Percentiles rank a stretch among this genome's conserved stretches.
These are phyloP conservation scores for Buddleja alternifolia DNA, from an alignment of 257 asterid genomes.

Conservation along the genomic window DNA sequence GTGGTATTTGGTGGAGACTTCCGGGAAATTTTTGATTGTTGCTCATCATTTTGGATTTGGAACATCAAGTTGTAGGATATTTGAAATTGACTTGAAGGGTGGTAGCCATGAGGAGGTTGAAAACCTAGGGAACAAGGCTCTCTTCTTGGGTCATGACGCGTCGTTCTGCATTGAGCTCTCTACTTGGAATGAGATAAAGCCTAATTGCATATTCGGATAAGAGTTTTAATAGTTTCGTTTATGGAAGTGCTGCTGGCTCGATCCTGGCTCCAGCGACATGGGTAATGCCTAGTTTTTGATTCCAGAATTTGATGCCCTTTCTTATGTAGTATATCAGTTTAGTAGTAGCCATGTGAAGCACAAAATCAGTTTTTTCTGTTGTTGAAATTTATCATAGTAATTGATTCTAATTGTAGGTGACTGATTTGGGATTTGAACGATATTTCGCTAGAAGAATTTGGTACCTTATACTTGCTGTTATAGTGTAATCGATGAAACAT, in stretches of 20 bases:
- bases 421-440: not conserved
- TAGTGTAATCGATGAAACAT: not conserved
- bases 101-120: not conserved
- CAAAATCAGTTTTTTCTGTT: not conserved
- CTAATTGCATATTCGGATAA: not conserved
- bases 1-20: not conserved
- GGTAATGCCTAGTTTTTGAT: conserved; percentile 7
- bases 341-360: not conserved
- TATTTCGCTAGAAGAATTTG: too few species aligned
- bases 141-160: not conserved
- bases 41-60: not conserved
- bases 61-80: not conserved
- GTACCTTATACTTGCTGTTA: too few species aligned
- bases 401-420: not conserved
- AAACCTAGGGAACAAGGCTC: not conserved
- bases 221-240: not conserved
- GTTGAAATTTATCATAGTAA: not conserved
- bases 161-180: not conserved
- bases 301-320: not conserved
- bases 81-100: not conserved
- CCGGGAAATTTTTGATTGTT: not conserved
- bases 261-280: not conserved
- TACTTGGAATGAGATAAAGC: not conserved
- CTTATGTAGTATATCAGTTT: not conserved
- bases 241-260: not conserved